These are phyloP conservation scores for Solanum piurae DNA, from an alignment of 257 asterid species.

Conservation along the genomic window DNA sequence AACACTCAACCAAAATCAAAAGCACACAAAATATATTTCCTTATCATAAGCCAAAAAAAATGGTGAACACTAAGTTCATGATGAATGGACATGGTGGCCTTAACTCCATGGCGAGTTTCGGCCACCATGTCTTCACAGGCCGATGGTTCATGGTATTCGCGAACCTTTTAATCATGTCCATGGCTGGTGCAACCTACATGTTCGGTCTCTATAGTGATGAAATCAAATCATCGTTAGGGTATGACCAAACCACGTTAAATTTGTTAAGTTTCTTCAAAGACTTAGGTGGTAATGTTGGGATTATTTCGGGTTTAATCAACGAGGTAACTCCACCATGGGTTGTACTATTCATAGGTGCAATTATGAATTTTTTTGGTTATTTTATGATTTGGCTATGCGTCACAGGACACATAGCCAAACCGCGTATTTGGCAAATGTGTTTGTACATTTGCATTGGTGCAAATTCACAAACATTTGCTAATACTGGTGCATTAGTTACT, in stretches of 20 bases:
- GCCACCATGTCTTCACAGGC: conserved; percentile 21
- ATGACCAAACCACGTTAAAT: conserved; percentile 53
- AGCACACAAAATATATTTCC: neutral
- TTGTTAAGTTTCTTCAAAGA: conserved; percentile 53
- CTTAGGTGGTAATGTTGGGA: conserved; percentile 46
- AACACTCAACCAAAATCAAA: neutral
- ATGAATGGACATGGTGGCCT: conserved; percentile 2
- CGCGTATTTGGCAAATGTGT: conserved; percentile 57
- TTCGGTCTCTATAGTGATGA: conserved; percentile 50
- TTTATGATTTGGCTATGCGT: conserved; percentile 67
- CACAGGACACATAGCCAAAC: conserved; percentile 20
- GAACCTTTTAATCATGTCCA: conserved; percentile 39
- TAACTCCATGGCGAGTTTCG: conserved; percentile 5
- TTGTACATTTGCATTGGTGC: conserved; percentile 50
- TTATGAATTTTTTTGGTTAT: conserved; percentile 51
- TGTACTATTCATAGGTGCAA: conserved; percentile 33
- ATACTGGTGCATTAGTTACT: conserved; percentile 52
- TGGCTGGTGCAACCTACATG: conserved; percentile 59
- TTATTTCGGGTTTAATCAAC: conserved; percentile 40
- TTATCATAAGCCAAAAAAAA: neutral
- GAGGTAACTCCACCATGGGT: conserved; percentile 63
- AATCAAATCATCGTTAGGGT: conserved; percentile 41
- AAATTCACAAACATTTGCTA: conserved; percentile 48
- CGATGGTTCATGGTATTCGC: conserved; percentile 65
- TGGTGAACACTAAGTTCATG: conserved; percentile 1